These are phyloP conservation scores for Diplodia sapinea DNA, from an alignment of 2,329 filamentous ascomycete genomes.

Conservation along the genomic window DNA sequence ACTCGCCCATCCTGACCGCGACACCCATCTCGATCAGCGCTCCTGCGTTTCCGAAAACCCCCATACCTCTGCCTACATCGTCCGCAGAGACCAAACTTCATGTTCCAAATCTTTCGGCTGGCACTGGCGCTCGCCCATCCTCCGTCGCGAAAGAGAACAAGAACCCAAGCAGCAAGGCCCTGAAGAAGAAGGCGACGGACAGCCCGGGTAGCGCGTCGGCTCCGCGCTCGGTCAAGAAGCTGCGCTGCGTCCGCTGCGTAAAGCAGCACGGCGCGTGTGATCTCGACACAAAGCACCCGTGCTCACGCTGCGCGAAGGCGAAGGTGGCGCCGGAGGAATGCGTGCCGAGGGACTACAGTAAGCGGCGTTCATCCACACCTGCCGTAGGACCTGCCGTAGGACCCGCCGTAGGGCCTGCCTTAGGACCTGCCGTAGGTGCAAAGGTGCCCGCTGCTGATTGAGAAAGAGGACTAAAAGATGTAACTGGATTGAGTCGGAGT, in stretches of 20 bases:
- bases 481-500: neutral
- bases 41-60: neutral
- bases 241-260: conserved; percentile 12
- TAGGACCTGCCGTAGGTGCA: neutral
- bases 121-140: neutral
- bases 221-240: neutral
- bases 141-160: neutral
- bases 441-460: neutral
- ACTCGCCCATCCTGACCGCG: neutral
- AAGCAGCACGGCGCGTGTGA: conserved; percentile 19
- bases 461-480: neutral
- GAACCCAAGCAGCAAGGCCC: neutral
- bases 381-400: neutral
- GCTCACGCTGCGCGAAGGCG: neutral
- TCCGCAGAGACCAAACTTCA: neutral
- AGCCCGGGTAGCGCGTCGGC: neutral
- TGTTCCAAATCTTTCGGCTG: neutral
- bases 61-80: neutral
- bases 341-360: conserved; percentile 4
- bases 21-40: neutral
- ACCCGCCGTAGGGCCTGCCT: neutral
- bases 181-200: conserved; percentile 6
- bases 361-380: neutral
- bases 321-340: neutral
- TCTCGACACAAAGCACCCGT: conserved; percentile 2